Evolutionary conservation across 139 green algal species (phyloP), one percentile per base, ranked within the genome.

Genomic region (Chlorella sorokiniana): DNA sequence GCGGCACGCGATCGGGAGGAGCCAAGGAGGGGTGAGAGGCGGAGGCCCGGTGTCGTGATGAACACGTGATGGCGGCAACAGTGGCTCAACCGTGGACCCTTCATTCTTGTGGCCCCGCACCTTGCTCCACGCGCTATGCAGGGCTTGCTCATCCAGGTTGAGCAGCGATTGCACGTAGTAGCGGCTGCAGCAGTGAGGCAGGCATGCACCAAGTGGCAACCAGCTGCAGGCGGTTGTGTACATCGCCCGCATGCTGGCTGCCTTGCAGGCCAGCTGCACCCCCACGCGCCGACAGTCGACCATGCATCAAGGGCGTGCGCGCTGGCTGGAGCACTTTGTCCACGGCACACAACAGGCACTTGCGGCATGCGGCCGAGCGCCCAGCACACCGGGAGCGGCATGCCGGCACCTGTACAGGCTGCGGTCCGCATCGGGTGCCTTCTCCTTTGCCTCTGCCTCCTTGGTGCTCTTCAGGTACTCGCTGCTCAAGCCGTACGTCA

Each of bases 141-240:
- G 87, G 65, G 78, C 82, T 29, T 94, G 88, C 64, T 97, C 94
- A 42, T 91, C 90, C 61, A 95, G 70, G 41, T 84, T 82, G 22
- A 97, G 83, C 35, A 97, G 92, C 35, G 94, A 93, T 31, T 93
- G 87, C 9, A 97, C 89, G 64, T 96, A 96, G 84, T 95, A 97
- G 38, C 73, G 73, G 52, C 73, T 79, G 73, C 73, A 61, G 7
- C 1, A 3, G 38, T 9, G 18, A 37, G 10, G 38, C 18, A 33
- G 0, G 11, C 33, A 5, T 20, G 56, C 31, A 8, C 27, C 35
- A 1, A 69, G 4, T 37, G 9, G 16, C 14, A 35, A 22, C 64
- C 10, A 31, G n/a, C n/a, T n/a, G n/a, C n/a, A n/a, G n/a, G n/a
- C n/a, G n/a, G n/a, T n/a, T n/a, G n/a, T n/a, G n/a, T n/a, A n/a